Evolutionary conservation across 2,329 filamentous ascomycete genomes (phyloP), one percentile per base, ranked within the genome.

Genomic region (Fusarium nisikadoi): DNA sequence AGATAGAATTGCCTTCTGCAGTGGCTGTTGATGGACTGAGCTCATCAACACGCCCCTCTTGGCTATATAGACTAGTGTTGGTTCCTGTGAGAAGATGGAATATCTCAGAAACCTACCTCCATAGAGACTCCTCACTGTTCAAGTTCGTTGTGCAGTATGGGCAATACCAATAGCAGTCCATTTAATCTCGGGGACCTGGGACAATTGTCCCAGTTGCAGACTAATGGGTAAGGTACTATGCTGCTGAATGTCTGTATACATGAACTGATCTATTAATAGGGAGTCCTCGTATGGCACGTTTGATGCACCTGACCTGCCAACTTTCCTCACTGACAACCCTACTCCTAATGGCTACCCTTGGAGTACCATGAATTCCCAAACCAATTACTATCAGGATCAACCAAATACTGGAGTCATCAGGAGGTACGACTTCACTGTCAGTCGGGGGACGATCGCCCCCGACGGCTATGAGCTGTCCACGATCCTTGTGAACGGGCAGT

Each of bases 401-500:
- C 88, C 88, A 3, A 79, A 81, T 38, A 90, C 89, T 1, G 86
- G 88, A 17, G 84, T 89, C 5, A 88, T 86, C 27, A 81, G 89
- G 16, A 82, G 82, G 42, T 90, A 89, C 70, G 84, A 89, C 68
- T 88, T 89, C 65, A 85, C 83, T 8, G 78, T 90, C 63, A 86
- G 82, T 62, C 83, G 87, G 23, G 85, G 83, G 5, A 77, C 80
- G 42, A 84, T 88, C 58, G 84, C 85, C 0, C 88, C 88, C 1
- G 90, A 91, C 75, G 89, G 90, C 25, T 87, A 89, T 61, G 77
- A 86, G 58, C 64, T 83, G 79, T 64, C 81, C 8, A 85, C 84
- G 8, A 85, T 94, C 65, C 83, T 93, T 35, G 83, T 93, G 77
- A 92, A 92, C 77, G 88, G 87, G 13, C 86, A 89, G 46, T 91